Percentiles rank a stretch among this genome's conserved stretches.
phyloP scores from a whole-genome alignment of 2,329 filamentous ascomycete genomes.

The Helicocarpus griseus region DNA sequence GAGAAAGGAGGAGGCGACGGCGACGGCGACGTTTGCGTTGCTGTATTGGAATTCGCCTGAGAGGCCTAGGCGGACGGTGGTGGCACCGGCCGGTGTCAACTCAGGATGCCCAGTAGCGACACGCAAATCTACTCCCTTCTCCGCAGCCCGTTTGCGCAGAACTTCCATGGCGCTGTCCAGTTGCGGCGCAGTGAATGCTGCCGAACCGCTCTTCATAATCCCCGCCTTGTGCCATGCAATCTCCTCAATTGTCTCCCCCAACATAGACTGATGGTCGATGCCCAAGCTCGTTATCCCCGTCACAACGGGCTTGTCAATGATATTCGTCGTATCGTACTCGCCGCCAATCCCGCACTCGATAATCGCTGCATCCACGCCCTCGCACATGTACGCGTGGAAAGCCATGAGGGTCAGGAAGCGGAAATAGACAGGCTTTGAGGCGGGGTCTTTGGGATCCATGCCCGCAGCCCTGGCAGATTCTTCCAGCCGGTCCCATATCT shows the following conservation, averaged over 20 bases:
- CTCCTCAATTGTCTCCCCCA: constrained; percentile 67
- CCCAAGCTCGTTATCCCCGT: constrained; percentile 71
- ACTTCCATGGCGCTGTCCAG: constrained; percentile 45
- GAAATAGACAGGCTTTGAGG: constrained; percentile 80
- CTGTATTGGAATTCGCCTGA: constrained; percentile 54
- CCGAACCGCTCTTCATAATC: constrained; percentile 61
- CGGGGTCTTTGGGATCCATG: constrained; percentile 39
- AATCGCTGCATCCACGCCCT: constrained; percentile 68
- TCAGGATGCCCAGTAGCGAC: constrained; percentile 42
- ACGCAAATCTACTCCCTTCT: constrained; percentile 39
- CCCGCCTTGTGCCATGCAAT: constrained; percentile 93
- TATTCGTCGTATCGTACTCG: constrained; percentile 86
- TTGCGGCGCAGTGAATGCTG: constrained; percentile 55
- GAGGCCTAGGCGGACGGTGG: constrained; percentile 46
- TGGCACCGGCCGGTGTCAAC: constrained; percentile 26
- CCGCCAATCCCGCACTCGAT: constrained; percentile 93
- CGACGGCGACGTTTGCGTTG: constrained; percentile 53
- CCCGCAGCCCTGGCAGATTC: constrained; percentile 44
- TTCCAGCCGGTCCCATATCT: constrained; percentile 65
- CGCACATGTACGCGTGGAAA: constrained; percentile 67
- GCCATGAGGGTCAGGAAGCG: constrained; percentile 84
- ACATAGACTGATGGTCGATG: constrained; percentile 73
- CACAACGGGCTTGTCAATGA: constrained; percentile 60
- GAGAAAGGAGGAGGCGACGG: constrained; percentile 35
- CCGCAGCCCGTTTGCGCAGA: constrained; percentile 44